Percentiles rank a stretch among this genome's conserved stretches.
Conservation (phyloP, 257 asterid species). For the Haberlea rhodopensis region DNA sequence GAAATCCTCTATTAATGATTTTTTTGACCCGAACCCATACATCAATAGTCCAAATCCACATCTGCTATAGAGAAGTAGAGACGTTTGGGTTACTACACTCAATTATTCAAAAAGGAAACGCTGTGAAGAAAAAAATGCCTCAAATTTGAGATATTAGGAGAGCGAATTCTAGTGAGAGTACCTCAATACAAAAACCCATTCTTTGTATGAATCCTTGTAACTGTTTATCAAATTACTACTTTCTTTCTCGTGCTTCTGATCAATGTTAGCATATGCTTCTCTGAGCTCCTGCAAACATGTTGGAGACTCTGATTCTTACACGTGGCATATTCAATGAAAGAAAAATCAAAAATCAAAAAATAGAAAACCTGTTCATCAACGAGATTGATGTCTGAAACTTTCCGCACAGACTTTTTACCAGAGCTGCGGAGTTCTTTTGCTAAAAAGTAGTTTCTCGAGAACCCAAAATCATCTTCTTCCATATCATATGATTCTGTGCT, state of each 20-base stretch:
- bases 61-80: conserved; percentile 34
- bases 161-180: conserved; percentile 16
- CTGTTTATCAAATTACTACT: conserved; percentile 44
- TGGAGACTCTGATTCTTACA: not conserved
- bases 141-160: not conserved
- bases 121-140: conserved; percentile 6
- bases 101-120: not conserved
- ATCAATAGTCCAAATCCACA: conserved; percentile 80
- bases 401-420: conserved; percentile 61
- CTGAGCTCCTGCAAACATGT: conserved; percentile 58
- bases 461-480: conserved; percentile 82
- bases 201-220: conserved; percentile 55
- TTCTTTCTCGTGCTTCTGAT: conserved; percentile 82
- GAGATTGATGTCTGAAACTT: conserved; percentile 58
- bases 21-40: conserved; percentile 97
- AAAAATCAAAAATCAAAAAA: too few species aligned
- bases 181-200: conserved; percentile 73
- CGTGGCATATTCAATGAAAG: not conserved
- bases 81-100: conserved; percentile 12
- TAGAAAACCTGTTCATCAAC: conserved; percentile 94
- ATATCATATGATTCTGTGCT: conserved; percentile 50
- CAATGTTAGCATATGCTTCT: conserved; percentile 59
- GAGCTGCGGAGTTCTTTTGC: conserved; percentile 76
- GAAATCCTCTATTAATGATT: conserved; percentile 75
- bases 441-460: conserved; percentile 84